Evolutionary conservation across 768 basidiomycete species (phyloP).

Genomic region (Hypholoma fasciculare): DNA sequence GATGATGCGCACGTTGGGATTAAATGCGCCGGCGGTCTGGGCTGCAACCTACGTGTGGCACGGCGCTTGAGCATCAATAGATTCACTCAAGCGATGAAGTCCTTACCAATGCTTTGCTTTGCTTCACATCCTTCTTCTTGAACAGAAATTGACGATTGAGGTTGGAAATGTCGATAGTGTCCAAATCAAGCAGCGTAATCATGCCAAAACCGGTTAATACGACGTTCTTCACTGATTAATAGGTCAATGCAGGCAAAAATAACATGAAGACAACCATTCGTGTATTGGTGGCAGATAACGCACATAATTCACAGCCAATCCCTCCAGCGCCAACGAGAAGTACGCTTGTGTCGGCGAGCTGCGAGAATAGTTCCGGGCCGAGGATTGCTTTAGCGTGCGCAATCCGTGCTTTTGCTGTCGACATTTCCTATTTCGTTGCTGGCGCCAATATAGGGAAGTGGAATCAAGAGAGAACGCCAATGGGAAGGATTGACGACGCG

Average conservation of each 20-base stretch:
- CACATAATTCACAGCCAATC: slow-evolving; percentile 95
- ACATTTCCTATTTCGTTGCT: slow-evolving; percentile 29
- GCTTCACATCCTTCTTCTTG: slow-evolving; percentile 95
- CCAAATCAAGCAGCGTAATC: slow-evolving; percentile 92
- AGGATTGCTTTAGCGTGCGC: slow-evolving; percentile 77
- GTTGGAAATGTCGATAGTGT: slow-evolving; percentile 98
- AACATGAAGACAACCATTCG: not conserved
- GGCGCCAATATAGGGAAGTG: not conserved
- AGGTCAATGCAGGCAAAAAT: not conserved
- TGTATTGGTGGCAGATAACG: slow-evolving; percentile 24
- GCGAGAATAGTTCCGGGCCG: slow-evolving; percentile 66
- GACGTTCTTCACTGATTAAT: slow-evolving; percentile 83
- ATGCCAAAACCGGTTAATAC: slow-evolving; percentile 91
- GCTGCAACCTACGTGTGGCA: slow-evolving; percentile 63
- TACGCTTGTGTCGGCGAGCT: slow-evolving; percentile 65
- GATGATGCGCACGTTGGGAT: slow-evolving; percentile 82
- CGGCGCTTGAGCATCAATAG: not conserved
- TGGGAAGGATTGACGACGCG: not conserved
- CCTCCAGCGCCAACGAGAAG: slow-evolving; percentile 95
- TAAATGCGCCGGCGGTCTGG: slow-evolving; percentile 79
- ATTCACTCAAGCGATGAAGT: not conserved
- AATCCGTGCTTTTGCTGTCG: slow-evolving; percentile 48
- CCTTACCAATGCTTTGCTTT: slow-evolving; percentile 88
- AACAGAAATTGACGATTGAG: slow-evolving; percentile 97
- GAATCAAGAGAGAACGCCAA: not conserved